Evolutionary conservation across 2,329 filamentous ascomycete genomes (phyloP), one percentile per base, ranked within the genome.

Genomic region (Phialophora verrucosa): DNA sequence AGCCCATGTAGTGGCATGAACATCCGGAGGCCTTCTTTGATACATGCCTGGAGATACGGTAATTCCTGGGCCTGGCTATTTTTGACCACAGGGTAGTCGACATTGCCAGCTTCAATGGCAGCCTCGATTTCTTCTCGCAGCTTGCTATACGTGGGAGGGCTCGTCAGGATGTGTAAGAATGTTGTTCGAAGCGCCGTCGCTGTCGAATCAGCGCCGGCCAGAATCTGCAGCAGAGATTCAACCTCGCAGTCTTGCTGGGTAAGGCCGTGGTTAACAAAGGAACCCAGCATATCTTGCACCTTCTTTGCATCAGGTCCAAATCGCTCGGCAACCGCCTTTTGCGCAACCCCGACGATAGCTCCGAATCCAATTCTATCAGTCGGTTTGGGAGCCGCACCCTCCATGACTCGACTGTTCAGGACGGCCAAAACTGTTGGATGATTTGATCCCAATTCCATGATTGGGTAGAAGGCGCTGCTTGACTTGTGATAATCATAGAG

Each of bases 21-120:
- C 47, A 50, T 50, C 47, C 47, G n/a, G 47, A 50, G 47, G 20
- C 47, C 63, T 69, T 86, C 84, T 57, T 79, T 79, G 32, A 85
- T 79, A 6, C 82, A 81, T 0, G 83, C 83, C 66, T 83, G 79
- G 4, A 86, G 76, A 66, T 84, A 85, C 0, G 79, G 77, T 6
- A 85, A 76, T 1, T 70, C 68, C 14, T 76, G 75, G 0, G 77
- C 78, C 69, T 79, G 76, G 38, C 73, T 73, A 49, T 67, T 63
- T 14, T 61, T 59, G 57, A 71, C 50, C 14, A 64, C 42, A 20
- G 38, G 38, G 8, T 58, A 23, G 53, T 65, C 63, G 35, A 64
- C 65, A 32, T 59, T 59, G 47, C 64, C 62, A 25, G 49, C 47
- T 11, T n/a, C 50, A 8, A 62, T 23, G 29, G 62, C 63, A 25